Evolutionary conservation across 805 yeast genomes (phyloP), one percentile per base, ranked within the genome.

Genomic region (Crinitomyces ghanaensis): DNA sequence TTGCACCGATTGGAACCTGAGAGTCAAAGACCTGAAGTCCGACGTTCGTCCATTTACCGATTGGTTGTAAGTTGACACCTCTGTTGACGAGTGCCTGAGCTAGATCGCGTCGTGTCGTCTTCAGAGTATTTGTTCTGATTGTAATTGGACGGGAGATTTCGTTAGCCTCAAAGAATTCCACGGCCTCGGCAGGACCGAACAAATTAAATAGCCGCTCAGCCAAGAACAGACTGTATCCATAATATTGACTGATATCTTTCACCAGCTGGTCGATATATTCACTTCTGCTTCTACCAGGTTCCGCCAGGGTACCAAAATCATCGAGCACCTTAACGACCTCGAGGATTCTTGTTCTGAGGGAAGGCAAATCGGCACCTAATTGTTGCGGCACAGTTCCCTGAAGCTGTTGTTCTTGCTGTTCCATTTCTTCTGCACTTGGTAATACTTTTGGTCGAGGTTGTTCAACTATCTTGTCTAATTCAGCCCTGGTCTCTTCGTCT

Each of bases 1-100:
- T 91, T 28, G 99, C 98, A 59, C 99, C 99, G 47, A 91, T 82
- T 28, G 99, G 98, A n/a, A 91, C 97, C 58, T 86, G 97, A 16
- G 97, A 86, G 54, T 91, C 99, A 56, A 88, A 91, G 34, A 91
- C 77, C 60, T 91, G 98, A 44, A 91, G 66, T 41, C 99, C 99
- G 33, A 91, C 97, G 60, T 91, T 91, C 16, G 97, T 85, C 99
- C 99, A 91, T 26, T 81, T 65, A 32, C 97, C 97, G 48, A 91
- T 84, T 28, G 97, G 97, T 60, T 91, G 96, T 48, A 91, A 67
- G 54, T 91, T 91, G 41, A 88, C 98, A 56, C 98, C 98, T 51
- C 95, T 76, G 60, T 88, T 88, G 36, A 88, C 94, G 42, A 91
- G 69, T 11, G 91, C 74, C 59, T 91, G 97, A 2, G 95, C 96